Base-by-base conservation (phyloP, 495 filamentous ascomycete genomes). In the Talaromyces liani region DNA sequence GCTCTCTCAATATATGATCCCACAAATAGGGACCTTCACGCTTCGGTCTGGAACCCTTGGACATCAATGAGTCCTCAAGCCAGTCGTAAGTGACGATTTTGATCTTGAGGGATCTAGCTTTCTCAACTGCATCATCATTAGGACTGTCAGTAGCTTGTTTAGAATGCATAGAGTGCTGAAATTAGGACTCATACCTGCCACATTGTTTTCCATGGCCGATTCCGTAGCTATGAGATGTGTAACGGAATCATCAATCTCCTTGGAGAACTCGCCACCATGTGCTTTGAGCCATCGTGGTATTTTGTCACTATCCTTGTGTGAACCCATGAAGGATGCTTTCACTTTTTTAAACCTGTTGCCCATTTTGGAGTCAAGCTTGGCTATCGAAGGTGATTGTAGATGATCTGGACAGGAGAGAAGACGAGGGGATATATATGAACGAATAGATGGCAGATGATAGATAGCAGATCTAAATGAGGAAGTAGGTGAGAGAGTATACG, bases 11-110 rank as follows among this genome's bases (percentile, higher is more conserved):
- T 10, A 75, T 70, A 20, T 71, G 74, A 65, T 77, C 67, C 58
- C 77, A 72, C 2, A 81, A 72, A 66, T 86, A 90, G 0, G 69
- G 64, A 1, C 49, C 64, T 63, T 82, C 85, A 0, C 69, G 67
- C 65, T 71, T 73, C 0, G 75, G 77, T 1, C 63, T 71, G 14
- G 47, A 57, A 1, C 57, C 55, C 33, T 69, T 70, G 2, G 66
- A 64, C 20, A 75, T 65, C 1, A 87, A 65, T 0, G 75, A 80
- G 20, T 88, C 84, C 64, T 83, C 79, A 2, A 89, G 71, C 87
- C 86, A 90, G 67, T 88, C 86, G 29, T 76, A 83, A 8, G 73
- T 75, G 16, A 90, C 84, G 29, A 90, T 84, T 4, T 78, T 75
- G 63, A 85, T 68, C 4, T 70, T 71, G 1, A 77, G 65, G 1